phyloP scores from a whole-genome alignment of 371 early-diverging fungal genomes.

The Mortierella polycephala region DNA sequence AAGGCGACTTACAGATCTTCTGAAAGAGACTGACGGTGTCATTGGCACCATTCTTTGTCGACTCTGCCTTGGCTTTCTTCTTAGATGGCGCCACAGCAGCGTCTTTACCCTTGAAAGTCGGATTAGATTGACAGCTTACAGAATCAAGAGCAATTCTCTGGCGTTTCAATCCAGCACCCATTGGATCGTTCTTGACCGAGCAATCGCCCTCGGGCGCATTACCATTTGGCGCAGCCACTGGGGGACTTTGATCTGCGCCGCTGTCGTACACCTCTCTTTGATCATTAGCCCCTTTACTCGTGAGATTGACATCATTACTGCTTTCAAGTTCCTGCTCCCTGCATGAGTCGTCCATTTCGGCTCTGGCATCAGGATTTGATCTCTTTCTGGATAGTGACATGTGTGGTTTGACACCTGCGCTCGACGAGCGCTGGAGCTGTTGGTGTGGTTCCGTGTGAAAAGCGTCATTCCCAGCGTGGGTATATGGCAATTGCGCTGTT shows the following conservation, averaged over 20 bases:
- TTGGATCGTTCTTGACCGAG: background rate
- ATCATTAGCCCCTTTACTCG: conserved; percentile 8
- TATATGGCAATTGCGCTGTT: conserved; percentile 8
- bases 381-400: conserved; percentile 1
- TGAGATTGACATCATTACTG: conserved; percentile 10
- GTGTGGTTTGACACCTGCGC: background rate
- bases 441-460: background rate
- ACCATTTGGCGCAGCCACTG: background rate
- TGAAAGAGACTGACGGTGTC: conserved; percentile 52
- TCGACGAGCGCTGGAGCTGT: background rate
- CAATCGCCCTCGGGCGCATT: background rate
- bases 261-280: conserved; percentile 1
- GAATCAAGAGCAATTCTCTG: conserved; percentile 15
- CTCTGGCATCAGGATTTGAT: conserved; percentile 1
- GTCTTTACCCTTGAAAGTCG: conserved; percentile 17
- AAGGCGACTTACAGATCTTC: conserved; percentile 45
- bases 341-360: background rate
- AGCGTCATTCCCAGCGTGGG: background rate
- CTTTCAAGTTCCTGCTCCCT: background rate
- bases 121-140: background rate
- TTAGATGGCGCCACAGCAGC: conserved; percentile 21
- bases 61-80: conserved; percentile 35
- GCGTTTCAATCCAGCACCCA: conserved; percentile 29
- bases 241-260: conserved; percentile 5
- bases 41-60: conserved; percentile 24